Percentiles rank a stretch among this genome's conserved stretches.
These are phyloP conservation scores for Phylloporus sp. DNA, from an alignment of 1,284 basidiomycete species.

Conservation along the genomic window DNA sequence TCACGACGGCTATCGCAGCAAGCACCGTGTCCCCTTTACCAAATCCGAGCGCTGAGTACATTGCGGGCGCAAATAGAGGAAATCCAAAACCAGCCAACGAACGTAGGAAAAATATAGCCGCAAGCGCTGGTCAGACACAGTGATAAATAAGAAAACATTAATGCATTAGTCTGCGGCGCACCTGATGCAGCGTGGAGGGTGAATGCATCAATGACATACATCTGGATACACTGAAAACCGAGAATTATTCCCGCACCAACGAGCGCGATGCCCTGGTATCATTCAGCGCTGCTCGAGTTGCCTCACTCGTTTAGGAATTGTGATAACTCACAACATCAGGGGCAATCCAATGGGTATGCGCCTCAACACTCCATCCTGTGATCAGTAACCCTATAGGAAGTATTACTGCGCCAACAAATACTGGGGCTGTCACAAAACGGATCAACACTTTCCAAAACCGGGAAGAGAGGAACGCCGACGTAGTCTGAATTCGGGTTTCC, in stretches of 20 bases:
- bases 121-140: slow-evolving; percentile 48
- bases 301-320: background rate
- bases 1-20: slow-evolving; percentile 53
- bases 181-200: slow-evolving; percentile 57
- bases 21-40: slow-evolving; percentile 69
- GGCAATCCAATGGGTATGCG: slow-evolving; percentile 63
- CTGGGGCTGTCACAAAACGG: slow-evolving; percentile 46
- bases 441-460: slow-evolving; percentile 2
- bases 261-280: slow-evolving; percentile 52
- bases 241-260: slow-evolving; percentile 50
- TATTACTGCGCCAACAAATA: slow-evolving; percentile 59
- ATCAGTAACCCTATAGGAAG: slow-evolving; percentile 67
- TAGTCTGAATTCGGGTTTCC: slow-evolving; percentile 52
- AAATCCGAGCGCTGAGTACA: slow-evolving; percentile 65
- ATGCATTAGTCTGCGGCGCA: slow-evolving; percentile 25
- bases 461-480: slow-evolving; percentile 22
- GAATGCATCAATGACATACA: slow-evolving; percentile 60
- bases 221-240: slow-evolving; percentile 52
- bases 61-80: slow-evolving; percentile 68
- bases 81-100: slow-evolving; percentile 68
- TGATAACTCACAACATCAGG: slow-evolving; percentile 58
- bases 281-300: background rate
- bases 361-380: slow-evolving; percentile 66
- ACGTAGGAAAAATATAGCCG: slow-evolving; percentile 59
- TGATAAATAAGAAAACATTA: background rate